Base-by-base conservation (phyloP, 2,329 filamentous ascomycete genomes). In the Aspergillus sp. region DNA sequence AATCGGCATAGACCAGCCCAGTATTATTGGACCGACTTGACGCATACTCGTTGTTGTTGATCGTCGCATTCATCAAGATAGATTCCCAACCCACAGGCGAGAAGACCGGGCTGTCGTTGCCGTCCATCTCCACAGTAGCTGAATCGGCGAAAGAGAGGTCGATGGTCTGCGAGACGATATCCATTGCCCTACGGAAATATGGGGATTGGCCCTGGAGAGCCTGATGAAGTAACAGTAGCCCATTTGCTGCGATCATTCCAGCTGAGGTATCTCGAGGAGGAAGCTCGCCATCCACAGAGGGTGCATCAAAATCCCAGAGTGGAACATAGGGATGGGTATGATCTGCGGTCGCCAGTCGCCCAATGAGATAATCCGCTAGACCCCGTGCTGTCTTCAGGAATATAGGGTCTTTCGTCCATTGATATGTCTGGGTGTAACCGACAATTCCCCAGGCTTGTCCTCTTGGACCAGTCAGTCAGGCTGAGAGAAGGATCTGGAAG, bases 1-100 rank as follows among this genome's bases (percentile, higher is more conserved):
- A 76, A 54, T 76, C 73, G 2, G 70, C 73, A 64, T 76, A 76
- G 3, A 76, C 72, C 20, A 76, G 56, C 2, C 73, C 73, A 58
- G 74, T 71, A 52, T 76, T 67, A 42, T 62, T 64, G 38, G 74
- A 75, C 38, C 70, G 71, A 64, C 62, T 11, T 3, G 11, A 14
- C 2, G 46, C 13, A 19, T 40, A 48, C 20, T 48, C 46, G 46
- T 76, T 75, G 56, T 72, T 67, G 44, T 74, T 75, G 5, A 70
- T 69, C 5, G 73, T 76, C 4, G 70, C 68, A 56, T 75, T 66
- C 44, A 69, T 63, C 43, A 75, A 50, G 29, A 76, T 69, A 1
- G 69, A 29, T n/a, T 48, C 46, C 46, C 46, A 48, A 6, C 34
- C 21, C 1, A 23, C 31, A n/a, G 46, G 34, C 14, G 34, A 38